phyloP scores from a whole-genome alignment of 495 filamentous ascomycete genomes.

The Penicillium samsonianum region DNA sequence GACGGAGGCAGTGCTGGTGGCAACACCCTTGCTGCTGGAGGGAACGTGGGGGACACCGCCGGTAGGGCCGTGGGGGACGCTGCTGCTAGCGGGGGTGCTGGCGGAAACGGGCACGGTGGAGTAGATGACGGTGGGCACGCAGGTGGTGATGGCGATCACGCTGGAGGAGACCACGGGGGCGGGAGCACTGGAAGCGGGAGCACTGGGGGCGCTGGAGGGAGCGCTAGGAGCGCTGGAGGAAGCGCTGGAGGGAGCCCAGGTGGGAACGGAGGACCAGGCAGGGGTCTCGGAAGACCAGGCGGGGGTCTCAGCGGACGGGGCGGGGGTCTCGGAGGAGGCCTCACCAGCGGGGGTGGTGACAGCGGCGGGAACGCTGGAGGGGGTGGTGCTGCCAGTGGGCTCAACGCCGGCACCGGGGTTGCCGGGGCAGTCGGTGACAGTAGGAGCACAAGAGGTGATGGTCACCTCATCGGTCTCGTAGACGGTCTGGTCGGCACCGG shows the following conservation, averaged over 20 bases:
- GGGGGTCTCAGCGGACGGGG: slow-evolving; percentile 17
- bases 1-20: slow-evolving; percentile 29
- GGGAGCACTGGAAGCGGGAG: slow-evolving; percentile 22
- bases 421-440: slow-evolving; percentile 60
- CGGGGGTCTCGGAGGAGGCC: slow-evolving; percentile 9
- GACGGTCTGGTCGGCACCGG: slow-evolving; percentile 46
- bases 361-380: slow-evolving; percentile 16
- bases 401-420: slow-evolving; percentile 19
- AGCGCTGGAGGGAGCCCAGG: slow-evolving; percentile 19
- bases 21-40: slow-evolving; percentile 21
- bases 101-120: slow-evolving; percentile 34
- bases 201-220: slow-evolving; percentile 10
- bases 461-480: slow-evolving; percentile 57
- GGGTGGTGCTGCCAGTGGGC: slow-evolving; percentile 16
- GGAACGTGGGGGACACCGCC: slow-evolving; percentile 34
- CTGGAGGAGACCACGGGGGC: slow-evolving; percentile 19
- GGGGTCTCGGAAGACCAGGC: slow-evolving; percentile 7
- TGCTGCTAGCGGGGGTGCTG: slow-evolving; percentile 27
- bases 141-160: slow-evolving; percentile 45
- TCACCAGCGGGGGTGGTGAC: slow-evolving; percentile 20
- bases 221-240: slow-evolving; percentile 5
- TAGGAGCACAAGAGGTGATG: slow-evolving; percentile 61
- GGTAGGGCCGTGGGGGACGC: slow-evolving; percentile 11
- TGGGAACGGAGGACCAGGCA: slow-evolving; percentile 19
- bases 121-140: slow-evolving; percentile 47